phyloP scores from a whole-genome alignment of 805 yeast species.

The Pichia cephalocereana region DNA sequence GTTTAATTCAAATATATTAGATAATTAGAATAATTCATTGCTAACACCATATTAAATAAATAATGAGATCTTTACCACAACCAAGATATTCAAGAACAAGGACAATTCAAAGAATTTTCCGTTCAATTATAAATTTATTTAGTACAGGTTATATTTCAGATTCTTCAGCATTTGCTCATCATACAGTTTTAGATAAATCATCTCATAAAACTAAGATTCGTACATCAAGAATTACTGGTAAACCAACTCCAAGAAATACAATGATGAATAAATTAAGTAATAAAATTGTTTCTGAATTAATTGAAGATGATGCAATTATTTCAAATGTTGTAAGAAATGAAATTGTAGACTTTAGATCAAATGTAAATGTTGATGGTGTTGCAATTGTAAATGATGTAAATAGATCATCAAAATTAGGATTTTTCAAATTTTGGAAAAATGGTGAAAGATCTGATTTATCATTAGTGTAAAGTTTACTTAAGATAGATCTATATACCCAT shows the following conservation, averaged over 20 bases:
- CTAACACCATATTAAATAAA: too few relatives aligned
- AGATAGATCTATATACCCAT: too few relatives aligned
- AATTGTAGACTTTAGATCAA: neutral
- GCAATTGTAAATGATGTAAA: slow-evolving; percentile 5
- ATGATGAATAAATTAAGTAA: slow-evolving; percentile 16
- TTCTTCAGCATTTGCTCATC: slow-evolving; percentile 22
- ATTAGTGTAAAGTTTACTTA: too few relatives aligned
- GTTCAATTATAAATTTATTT: slow-evolving; percentile 23
- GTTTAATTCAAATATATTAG: too few relatives aligned
- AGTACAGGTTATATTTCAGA: slow-evolving; percentile 29
- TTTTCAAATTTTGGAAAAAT: slow-evolving; percentile 4
- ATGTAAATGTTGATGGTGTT: neutral
- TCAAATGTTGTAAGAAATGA: slow-evolving; percentile 9
- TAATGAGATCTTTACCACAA: slow-evolving; percentile 29
- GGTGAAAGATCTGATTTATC: slow-evolving; percentile 2
- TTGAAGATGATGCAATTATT: slow-evolving; percentile 12
- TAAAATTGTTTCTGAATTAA: slow-evolving; percentile 18
- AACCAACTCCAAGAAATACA: slow-evolving; percentile 22
- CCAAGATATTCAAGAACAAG: slow-evolving; percentile 28
- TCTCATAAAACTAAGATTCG: slow-evolving; percentile 23
- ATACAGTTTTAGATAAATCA: slow-evolving; percentile 15
- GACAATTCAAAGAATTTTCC: slow-evolving; percentile 24
- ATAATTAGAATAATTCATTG: too few relatives aligned
- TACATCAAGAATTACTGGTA: slow-evolving; percentile 23
- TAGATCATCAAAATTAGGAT: neutral